Conservation (phyloP, 2,329 filamentous ascomycete species). For the Botrytis medusae region DNA sequence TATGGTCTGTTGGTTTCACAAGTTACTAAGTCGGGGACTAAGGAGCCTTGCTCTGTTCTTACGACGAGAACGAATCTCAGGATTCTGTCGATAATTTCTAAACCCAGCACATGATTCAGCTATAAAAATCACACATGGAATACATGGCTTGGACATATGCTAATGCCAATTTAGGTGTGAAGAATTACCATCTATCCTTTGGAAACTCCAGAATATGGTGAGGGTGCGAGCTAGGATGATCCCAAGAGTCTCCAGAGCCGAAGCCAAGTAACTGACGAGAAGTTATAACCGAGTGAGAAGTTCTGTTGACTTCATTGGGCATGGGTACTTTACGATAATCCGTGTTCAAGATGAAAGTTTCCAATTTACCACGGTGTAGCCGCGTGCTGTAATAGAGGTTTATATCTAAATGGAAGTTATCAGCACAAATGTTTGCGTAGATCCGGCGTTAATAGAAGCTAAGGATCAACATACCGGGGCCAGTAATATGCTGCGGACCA, state of each 20-base stretch:
- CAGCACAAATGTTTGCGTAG: not conserved
- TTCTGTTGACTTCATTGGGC: not conserved
- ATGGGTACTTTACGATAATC: not conserved
- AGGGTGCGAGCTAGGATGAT: not conserved
- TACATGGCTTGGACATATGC: rapidly evolving
- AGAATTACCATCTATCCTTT: not conserved
- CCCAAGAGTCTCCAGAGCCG: not conserved
- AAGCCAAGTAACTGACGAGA: not conserved
- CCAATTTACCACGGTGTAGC: not conserved
- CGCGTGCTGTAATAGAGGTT: not conserved
- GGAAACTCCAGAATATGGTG: not conserved
- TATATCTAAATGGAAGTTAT: not conserved
- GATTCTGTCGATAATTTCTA: not conserved
- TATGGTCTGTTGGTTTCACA: not conserved
- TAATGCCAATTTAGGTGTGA: not conserved
- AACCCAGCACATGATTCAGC: not conserved
- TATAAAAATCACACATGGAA: not conserved
- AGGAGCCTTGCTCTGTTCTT: not conserved
- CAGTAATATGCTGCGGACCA: not conserved
- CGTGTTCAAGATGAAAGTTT: not conserved
- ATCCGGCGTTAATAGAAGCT: too few species aligned
- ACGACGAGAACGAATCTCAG: not conserved
- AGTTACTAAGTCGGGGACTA: not conserved
- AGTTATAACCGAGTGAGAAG: not conserved
- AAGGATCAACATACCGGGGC: not conserved